A percentile compares a stretch with the other conserved stretches of the same genome.
These are phyloP conservation scores for Chamaecrista fasciculata DNA, from an alignment of 306 rosid species.

Conservation along the genomic window DNA sequence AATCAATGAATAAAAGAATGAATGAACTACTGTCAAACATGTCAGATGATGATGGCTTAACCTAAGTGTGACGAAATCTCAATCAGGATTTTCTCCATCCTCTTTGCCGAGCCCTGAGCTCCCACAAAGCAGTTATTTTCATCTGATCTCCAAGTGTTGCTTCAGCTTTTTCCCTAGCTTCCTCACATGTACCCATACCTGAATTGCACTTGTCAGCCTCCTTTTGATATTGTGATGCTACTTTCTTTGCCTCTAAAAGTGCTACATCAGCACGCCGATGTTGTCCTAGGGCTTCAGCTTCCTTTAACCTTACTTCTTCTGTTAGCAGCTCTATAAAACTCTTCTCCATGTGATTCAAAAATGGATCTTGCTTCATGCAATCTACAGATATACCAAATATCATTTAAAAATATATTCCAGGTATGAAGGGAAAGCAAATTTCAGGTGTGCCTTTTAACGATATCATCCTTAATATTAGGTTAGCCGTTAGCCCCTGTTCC, in stretches of 20 bases:
- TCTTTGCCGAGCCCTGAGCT: constrained; percentile 51
- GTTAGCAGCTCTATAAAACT: constrained; percentile 36
- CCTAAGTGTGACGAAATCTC: constrained; percentile 16
- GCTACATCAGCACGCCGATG: constrained; percentile 36
- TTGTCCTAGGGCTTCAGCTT: constrained; percentile 41
- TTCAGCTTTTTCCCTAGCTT: constrained; percentile 53
- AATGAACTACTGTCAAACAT: constrained; percentile 4
- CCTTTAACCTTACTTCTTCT: constrained; percentile 46
- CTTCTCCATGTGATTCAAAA: constrained; percentile 42
- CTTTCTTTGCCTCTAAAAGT: constrained; percentile 49
- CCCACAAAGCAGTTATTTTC: constrained; percentile 49
- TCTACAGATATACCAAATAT: constrained; percentile 25
- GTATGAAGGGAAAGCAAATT: constrained; percentile 1
- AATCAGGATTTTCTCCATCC: constrained; percentile 40
- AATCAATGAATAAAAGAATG: constrained; percentile 22
- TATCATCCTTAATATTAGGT: too few relatives aligned
- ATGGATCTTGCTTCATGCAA: constrained; percentile 52
- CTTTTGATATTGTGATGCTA: constrained; percentile 50
- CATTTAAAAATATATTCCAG: background rate
- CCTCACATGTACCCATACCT: constrained; percentile 57
- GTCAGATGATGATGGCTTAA: constrained; percentile 19
- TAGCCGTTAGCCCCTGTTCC: too few relatives aligned
- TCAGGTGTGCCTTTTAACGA: too few relatives aligned
- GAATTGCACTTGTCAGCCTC: constrained; percentile 58
- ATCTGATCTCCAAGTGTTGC: constrained; percentile 38